Base-by-base conservation (phyloP, 2,329 filamentous ascomycete genomes). In the Zasmidium cellare region DNA sequence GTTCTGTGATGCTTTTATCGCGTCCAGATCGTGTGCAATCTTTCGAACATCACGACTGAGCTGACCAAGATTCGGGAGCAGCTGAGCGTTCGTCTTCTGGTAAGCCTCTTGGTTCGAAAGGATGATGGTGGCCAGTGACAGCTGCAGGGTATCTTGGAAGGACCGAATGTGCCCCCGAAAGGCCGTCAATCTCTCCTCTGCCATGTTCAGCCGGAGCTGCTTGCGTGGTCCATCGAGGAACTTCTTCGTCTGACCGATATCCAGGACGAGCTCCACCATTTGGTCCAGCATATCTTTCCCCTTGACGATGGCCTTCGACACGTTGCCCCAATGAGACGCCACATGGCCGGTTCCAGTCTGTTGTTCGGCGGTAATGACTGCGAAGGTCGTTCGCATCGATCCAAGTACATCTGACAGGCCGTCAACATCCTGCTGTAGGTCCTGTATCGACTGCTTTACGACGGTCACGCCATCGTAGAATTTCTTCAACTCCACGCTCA, bases 121-220 rank as follows among this genome's bases (percentile, higher is more conserved):
- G 19, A 55, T 55, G 45, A 55, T 46, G 3, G 44, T 46, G 25
- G 47, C 44, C 5, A 48, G 41, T 20, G 44, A 55, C 12, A 55
- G 52, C 23, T 54, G 52, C 19, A 54, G 52, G 18, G 19, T 18
- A 28, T 54, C 52, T 1, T 44, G 52, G 23, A 46, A 54, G 3
- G 52, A 54, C 24, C 46, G 52, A 20, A 47, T 47, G 11, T 54
- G 52, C 20, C 18, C 12, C 9, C 44, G 41, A 35, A 47, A 54
- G 23, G 16, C 23, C 11, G 52, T 24, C 16, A 54, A 22, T 41
- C 47, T 31, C 9, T 54, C 52, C 9, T 38, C 25, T 14, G 52
- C 52, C 20, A 54, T 45, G 31, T 54, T 54, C 20, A 54, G 25
- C 16, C 52, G 41, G 19, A 54, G 52, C 44, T 54, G 52, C 25